Evolutionary conservation across 257 asterid species (phyloP).

Genomic region (Fraxinus excelsior): DNA sequence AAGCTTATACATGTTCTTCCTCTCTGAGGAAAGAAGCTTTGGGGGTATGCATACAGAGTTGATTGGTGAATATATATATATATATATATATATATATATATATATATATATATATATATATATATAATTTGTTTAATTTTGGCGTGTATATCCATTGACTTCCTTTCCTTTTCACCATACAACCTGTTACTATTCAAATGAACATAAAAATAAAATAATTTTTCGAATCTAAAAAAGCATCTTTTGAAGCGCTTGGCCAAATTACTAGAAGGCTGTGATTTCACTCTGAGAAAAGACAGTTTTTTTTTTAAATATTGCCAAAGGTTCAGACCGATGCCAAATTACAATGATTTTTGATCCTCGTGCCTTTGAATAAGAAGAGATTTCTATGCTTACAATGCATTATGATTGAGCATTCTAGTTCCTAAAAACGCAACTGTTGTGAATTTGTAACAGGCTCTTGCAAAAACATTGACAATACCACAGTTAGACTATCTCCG

Average conservation of each 20-base stretch:
- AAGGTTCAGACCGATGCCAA: background rate
- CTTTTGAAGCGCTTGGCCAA: too few relatives aligned
- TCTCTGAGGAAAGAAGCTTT: conserved; percentile 90
- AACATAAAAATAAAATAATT: too few relatives aligned
- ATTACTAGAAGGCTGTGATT: background rate
- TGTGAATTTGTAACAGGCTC: conserved; percentile 57
- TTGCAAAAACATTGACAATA: conserved; percentile 77
- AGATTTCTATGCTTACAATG: too few relatives aligned
- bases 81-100: too few relatives aligned
- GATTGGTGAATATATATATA: too few relatives aligned
- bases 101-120: too few relatives aligned
- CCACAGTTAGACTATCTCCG: conserved; percentile 83
- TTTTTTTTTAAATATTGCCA: background rate
- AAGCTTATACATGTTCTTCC: conserved; percentile 84
- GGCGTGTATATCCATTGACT: too few relatives aligned
- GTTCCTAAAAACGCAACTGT: background rate
- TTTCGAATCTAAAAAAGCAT: too few relatives aligned
- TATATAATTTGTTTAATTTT: background rate
- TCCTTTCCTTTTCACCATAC: too few relatives aligned
- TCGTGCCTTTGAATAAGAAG: background rate
- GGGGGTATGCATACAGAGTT: conserved; percentile 50
- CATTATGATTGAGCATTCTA: background rate
- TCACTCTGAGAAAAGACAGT: background rate
- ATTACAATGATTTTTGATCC: background rate
- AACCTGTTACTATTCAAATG: too few relatives aligned